phyloP scores from a whole-genome alignment of 495 filamentous ascomycete species.

The Parathielavia appendiculata region DNA sequence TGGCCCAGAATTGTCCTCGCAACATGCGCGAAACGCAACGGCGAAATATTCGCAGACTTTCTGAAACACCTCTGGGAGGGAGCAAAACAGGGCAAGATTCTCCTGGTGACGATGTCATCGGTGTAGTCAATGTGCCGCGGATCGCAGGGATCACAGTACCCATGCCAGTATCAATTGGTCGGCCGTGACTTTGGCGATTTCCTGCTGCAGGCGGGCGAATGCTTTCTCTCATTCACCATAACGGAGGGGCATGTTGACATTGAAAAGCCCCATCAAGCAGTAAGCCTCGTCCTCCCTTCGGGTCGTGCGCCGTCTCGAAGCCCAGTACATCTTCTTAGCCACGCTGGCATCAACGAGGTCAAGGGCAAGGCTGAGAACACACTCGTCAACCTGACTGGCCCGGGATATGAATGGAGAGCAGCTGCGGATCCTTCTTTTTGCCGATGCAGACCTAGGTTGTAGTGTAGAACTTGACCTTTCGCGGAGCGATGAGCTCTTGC shows the following conservation, averaged over 20 bases:
- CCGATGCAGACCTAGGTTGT: background rate
- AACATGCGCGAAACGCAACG: background rate
- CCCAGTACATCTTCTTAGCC: constrained; percentile 27
- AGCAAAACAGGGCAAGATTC: background rate
- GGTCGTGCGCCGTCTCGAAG: constrained; percentile 16
- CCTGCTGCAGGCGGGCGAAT: background rate
- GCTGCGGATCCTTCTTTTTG: constrained; percentile 27
- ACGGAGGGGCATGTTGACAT: constrained; percentile 2
- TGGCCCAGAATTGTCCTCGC: background rate
- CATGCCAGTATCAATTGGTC: background rate
- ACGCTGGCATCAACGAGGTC: background rate
- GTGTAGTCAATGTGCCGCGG: background rate
- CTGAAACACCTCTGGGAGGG: background rate
- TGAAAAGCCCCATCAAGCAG: constrained; percentile 29
- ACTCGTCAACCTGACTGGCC: background rate
- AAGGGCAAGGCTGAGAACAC: background rate
- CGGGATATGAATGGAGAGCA: constrained; percentile 23
- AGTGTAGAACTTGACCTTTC: background rate
- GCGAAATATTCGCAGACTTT: background rate
- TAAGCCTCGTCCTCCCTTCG: constrained; percentile 27
- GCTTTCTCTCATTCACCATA: background rate
- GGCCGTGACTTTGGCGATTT: background rate
- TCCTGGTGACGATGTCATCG: too few species aligned
- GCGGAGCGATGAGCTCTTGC: constrained; percentile 20
- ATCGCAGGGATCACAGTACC: background rate